These are phyloP conservation scores for Erythrophleum fordii DNA, from an alignment of 306 rosid species.

Conservation along the genomic window DNA sequence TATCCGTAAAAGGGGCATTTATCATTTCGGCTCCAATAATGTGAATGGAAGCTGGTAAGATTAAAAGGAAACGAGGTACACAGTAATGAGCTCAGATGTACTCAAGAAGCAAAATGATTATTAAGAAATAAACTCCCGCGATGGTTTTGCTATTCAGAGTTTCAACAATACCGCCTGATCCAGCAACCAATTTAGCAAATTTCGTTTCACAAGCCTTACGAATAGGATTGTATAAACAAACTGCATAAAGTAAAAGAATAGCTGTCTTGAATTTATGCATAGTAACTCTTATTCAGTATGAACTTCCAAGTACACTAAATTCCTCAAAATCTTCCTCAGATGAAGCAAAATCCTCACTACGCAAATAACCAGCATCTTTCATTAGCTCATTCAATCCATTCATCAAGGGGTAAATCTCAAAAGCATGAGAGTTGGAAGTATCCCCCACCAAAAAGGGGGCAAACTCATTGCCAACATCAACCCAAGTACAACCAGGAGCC, in stretches of 20 bases:
- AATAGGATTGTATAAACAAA: not conserved
- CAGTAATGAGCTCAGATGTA: not conserved
- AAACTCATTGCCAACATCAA: constrained; percentile 66
- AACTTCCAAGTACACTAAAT: constrained; percentile 35
- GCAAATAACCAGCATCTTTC: constrained; percentile 58
- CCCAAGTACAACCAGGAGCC: constrained; percentile 82
- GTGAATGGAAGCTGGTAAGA: not conserved
- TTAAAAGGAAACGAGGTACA: not conserved
- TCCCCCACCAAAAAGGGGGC: constrained; percentile 68
- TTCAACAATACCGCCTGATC: not conserved
- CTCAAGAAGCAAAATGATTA: not conserved
- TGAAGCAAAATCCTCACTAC: constrained; percentile 44
- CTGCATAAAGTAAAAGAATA: not conserved
- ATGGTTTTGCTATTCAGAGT: constrained; percentile 5
- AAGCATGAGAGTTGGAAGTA: constrained; percentile 59
- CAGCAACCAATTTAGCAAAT: not conserved
- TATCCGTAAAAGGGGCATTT: not conserved
- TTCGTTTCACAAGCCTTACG: not conserved
- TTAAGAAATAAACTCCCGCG: not conserved
- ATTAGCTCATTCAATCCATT: constrained; percentile 67
- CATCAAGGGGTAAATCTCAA: constrained; percentile 58
- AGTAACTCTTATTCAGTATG: constrained; percentile 19
- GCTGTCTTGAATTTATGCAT: constrained; percentile 9
- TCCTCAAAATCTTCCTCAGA: constrained; percentile 57
- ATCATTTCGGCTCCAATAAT: not conserved